Conservation (phyloP, 139 green algal genomes). For the Nannochloris sp. region DNA sequence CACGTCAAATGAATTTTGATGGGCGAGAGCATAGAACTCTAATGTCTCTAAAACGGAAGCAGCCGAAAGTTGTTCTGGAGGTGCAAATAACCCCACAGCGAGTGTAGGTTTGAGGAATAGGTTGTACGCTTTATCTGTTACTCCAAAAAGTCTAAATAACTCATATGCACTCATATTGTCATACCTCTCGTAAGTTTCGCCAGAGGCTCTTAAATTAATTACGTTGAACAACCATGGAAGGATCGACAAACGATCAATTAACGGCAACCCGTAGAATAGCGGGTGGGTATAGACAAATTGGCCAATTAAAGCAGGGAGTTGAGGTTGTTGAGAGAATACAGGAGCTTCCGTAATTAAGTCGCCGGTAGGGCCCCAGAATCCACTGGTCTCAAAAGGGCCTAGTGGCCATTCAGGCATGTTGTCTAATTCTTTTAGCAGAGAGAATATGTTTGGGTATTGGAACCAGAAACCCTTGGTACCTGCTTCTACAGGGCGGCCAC, state of each 20-base stretch:
- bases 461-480: slow-evolving; percentile 82
- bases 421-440: slow-evolving; percentile 50
- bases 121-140: slow-evolving; percentile 55
- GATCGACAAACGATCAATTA: slow-evolving; percentile 51
- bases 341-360: slow-evolving; percentile 45
- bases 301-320: slow-evolving; percentile 71
- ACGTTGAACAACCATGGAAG: slow-evolving; percentile 70
- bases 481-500: slow-evolving; percentile 71
- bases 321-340: slow-evolving; percentile 63
- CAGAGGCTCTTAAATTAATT: slow-evolving; percentile 56
- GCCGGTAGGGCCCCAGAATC: slow-evolving; percentile 46
- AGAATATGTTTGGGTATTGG: slow-evolving; percentile 69
- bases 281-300: slow-evolving; percentile 74
- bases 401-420: slow-evolving; percentile 54
- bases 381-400: slow-evolving; percentile 65
- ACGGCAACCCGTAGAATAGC: slow-evolving; percentile 46
- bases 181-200: slow-evolving; percentile 55
- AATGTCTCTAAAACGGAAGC: slow-evolving; percentile 69
- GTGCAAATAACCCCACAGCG: slow-evolving; percentile 70
- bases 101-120: slow-evolving; percentile 77
- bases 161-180: slow-evolving; percentile 80
- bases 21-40: slow-evolving; percentile 75
- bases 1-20: slow-evolving; percentile 72
- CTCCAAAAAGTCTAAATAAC: slow-evolving; percentile 55
- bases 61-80: slow-evolving; percentile 68